Evolutionary conservation across 208 protist species (phyloP).

Genomic region (Tritrichomonas musculus): DNA sequence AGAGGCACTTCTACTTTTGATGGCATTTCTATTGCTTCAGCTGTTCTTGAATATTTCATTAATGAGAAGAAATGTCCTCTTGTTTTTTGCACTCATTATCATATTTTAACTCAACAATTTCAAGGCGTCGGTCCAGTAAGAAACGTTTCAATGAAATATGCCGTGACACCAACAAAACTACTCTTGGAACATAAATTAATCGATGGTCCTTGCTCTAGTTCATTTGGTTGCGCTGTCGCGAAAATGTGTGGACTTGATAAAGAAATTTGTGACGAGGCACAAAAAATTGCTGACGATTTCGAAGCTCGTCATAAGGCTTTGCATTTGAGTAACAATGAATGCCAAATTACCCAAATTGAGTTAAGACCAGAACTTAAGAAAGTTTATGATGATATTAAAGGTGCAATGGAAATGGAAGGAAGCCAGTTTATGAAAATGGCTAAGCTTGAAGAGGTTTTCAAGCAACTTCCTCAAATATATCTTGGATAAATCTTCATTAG

Average conservation of each 20-base stretch:
- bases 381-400: no score
- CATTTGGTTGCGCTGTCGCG: conserved; percentile 14
- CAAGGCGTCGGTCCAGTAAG: not conserved
- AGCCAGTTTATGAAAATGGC: no score
- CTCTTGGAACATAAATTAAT: not conserved
- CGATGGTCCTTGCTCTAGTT: not conserved
- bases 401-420: no score
- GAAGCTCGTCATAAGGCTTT: not conserved
- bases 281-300: conserved; percentile 33
- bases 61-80: conserved; percentile 39
- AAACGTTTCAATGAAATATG: conserved; percentile 24
- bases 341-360: no score
- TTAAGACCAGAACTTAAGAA: no score
- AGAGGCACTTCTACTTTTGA: conserved; percentile 83
- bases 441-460: no score
- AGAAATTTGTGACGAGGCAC: not conserved
- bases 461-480: no score
- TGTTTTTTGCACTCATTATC: conserved; percentile 78
- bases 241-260: not conserved
- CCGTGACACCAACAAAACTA: not conserved
- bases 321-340: no score
- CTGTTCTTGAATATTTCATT: conserved; percentile 57
- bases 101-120: conserved; percentile 62
- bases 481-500: no score
- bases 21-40: conserved; percentile 87